Base-by-base conservation (phyloP, 495 filamentous ascomycete genomes). In the Podospora pseudoanserina region DNA sequence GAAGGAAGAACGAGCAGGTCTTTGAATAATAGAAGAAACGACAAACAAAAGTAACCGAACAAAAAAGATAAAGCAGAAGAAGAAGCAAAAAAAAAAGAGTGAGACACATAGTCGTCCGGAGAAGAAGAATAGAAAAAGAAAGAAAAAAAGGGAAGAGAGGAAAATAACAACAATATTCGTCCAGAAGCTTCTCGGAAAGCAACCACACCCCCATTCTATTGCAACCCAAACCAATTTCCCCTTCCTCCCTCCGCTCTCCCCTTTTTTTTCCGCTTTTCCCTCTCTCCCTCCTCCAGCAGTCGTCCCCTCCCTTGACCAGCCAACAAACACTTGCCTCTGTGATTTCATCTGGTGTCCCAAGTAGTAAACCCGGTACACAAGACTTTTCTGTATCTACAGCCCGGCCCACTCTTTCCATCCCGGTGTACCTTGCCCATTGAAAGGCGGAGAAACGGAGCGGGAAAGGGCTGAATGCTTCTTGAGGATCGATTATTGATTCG, bases 1-100 rank as follows among this genome's bases (percentile, higher is more conserved):
- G 60, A 68, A 66, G 39, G 55, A 59, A 58, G 15, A 67, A 66
- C 30, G 55, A 49, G 20, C 20, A 1, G 30, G 56, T 20, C 61
- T 53, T 39, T 39, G 62, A 44, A 44, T 54, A 59, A 65, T 60
- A 53, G 26, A 30, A 44, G 32, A 30, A 65, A 15, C 63, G 49
- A 53, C 20, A 58, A 18, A 23, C 20, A 23, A 3, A 28, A 28
- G 55, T 19, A 39, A 57, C 19, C 39, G 20, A 53, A 54, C 28
- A 63, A 19, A 64, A 28, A 60, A 65, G 55, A n/a, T 54, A 55
- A 32, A 64, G 16, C 54, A 23, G 5, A 1, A 54, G 60, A 65
- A 32, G n/a, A 64, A 64, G 20, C 1, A 23, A 64, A 60, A 44
- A n/a, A 5, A 57, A 56, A 34, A 20, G 54, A 55, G 56, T 59